Conservation (phyloP, 1,284 basidiomycete species). For the Heterobasidion annosum region DNA sequence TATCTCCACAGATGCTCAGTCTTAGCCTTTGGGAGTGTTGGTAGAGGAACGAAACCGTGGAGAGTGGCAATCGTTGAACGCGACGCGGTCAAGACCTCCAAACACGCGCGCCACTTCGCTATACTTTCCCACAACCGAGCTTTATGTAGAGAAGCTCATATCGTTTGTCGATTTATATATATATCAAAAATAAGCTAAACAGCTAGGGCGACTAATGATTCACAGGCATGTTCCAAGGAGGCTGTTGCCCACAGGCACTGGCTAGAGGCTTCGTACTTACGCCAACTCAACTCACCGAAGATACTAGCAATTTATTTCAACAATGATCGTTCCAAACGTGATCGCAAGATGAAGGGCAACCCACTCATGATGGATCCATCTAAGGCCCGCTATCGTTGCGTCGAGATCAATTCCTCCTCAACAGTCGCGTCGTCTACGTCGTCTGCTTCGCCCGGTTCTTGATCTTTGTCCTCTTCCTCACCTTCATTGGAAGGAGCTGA, state of each 20-base stretch:
- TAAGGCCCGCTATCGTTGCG: conserved; percentile 22
- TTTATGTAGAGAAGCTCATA: too few species aligned
- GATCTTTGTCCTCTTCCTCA: conserved; percentile 14
- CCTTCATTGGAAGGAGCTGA: conserved; percentile 4
- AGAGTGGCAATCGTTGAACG: not conserved
- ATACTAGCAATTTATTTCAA: too few species aligned
- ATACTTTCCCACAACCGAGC: not conserved
- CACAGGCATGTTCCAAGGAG: too few species aligned
- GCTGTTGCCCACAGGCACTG: too few species aligned
- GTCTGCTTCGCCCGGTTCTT: conserved; percentile 19
- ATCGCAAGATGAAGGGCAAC: not conserved
- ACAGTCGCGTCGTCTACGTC: conserved; percentile 17
- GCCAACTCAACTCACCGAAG: too few species aligned
- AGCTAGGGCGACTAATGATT: too few species aligned
- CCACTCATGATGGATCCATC: not conserved
- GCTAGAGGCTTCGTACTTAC: too few species aligned
- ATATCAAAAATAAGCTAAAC: too few species aligned
- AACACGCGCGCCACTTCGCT: not conserved
- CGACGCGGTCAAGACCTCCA: not conserved
- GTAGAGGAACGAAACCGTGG: not conserved
- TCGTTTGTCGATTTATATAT: too few species aligned
- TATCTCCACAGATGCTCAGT: too few species aligned
- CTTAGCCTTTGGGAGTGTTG: not conserved
- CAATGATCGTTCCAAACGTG: too few species aligned
- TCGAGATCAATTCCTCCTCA: conserved; percentile 24